Base-by-base conservation (phyloP, 495 filamentous ascomycete genomes). In the Filosporella fistucella region DNA sequence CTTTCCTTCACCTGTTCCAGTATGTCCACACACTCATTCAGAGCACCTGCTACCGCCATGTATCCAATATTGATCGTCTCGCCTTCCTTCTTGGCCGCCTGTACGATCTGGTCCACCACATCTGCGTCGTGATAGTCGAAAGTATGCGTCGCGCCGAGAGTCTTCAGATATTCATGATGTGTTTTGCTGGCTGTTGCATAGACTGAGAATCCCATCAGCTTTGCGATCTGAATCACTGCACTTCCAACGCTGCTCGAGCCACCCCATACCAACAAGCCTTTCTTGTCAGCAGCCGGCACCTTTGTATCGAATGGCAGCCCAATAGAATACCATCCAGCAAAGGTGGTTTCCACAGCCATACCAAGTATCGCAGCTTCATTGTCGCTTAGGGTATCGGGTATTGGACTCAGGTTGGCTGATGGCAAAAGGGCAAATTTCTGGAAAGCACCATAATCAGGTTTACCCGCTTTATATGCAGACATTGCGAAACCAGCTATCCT, bases 281-380 rank as follows among this genome's bases (percentile, higher is more conserved):
- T 12, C n/a, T 35, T 7, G 33, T 35, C 32, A 4, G 32, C 32
- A 35, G 32, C 32, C 18, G 32, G n/a, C 5, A 14, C n/a, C 18
- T 35, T 13, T n/a, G 32, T 35, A 17, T 35, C 12, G 18, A 13
- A 17, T 14, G 32, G 32, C 18, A 35, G 13, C 18, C 32, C 32
- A 35, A 35, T 35, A 17, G 13, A 14, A 17, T 35, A 35, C 32
- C 32, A 35, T 0, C 65, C 68, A 16, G 54, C 58, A 0, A 64
- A 54, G 4, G 72, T 67, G 1, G 72, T 75, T 0, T 60, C 59
- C 22, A 69, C 51, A 1, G 56, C 58, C n/a, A 73, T 52, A 2
- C 70, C 69, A 7, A 76, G 54, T 2, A 73, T 68, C 4, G 55
- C 57, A 20, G 63, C 70, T n/a, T 62, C 44, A 0, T 53, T 55